phyloP scores from a whole-genome alignment of 2,329 filamentous ascomycete genomes.

The Capronia americana region DNA sequence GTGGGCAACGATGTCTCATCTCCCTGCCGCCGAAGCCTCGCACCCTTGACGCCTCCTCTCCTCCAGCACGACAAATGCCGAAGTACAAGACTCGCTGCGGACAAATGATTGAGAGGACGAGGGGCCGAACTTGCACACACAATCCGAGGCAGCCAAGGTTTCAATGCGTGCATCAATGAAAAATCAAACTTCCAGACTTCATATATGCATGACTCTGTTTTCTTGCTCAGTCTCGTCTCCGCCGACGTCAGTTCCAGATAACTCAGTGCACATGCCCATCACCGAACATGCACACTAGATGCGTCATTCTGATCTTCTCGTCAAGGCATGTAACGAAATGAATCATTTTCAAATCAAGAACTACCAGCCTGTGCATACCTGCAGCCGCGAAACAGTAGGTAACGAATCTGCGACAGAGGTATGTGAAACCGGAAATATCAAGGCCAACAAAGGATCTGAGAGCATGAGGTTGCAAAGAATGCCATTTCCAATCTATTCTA shows the following conservation, averaged over 20 bases:
- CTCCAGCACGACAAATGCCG: neutral
- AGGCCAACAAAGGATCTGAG: neutral
- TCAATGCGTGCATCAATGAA: slow-evolving; percentile 10
- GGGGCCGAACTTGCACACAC: neutral
- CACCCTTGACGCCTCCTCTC: neutral
- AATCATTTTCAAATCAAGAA: too few species aligned
- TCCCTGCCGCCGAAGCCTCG: neutral
- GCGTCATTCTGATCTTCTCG: too few species aligned
- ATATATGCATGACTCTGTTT: neutral
- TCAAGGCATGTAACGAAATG: too few species aligned
- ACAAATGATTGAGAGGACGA: neutral
- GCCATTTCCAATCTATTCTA: neutral
- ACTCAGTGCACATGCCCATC: neutral
- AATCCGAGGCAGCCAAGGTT: neutral
- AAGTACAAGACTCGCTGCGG: neutral
- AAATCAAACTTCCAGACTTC: slow-evolving; percentile 2
- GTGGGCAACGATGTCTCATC: neutral
- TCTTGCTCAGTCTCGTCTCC: neutral
- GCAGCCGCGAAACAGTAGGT: neutral
- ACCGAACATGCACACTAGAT: too few species aligned
- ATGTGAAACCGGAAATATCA: neutral
- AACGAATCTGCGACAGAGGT: neutral
- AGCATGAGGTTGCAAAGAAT: neutral
- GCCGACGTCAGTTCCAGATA: neutral
- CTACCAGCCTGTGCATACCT: neutral